Percentiles rank a stretch among this genome's conserved stretches.
These are phyloP conservation scores for Ensete glaucum DNA, from an alignment of 176 grass and related monocot genomes.

Conservation along the genomic window DNA sequence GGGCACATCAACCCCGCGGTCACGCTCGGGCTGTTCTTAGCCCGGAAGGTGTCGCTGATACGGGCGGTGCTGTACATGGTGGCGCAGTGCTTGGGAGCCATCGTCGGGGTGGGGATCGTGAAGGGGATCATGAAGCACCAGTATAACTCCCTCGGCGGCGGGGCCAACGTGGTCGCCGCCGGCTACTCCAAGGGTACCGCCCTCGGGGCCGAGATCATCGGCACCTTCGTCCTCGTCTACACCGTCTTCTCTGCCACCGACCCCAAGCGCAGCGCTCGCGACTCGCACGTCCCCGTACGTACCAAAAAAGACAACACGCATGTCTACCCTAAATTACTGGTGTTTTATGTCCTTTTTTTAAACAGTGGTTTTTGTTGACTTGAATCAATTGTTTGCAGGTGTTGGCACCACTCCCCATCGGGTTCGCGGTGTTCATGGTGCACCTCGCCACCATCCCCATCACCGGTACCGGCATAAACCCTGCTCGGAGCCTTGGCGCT, in stretches of 20 bases:
- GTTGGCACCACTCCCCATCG: constrained; percentile 17
- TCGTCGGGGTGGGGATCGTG: constrained; percentile 15
- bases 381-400: not conserved
- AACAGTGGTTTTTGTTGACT: too few species aligned
- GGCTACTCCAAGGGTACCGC: constrained; percentile 17
- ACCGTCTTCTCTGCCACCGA: constrained; percentile 26
- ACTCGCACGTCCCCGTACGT: constrained; percentile 19
- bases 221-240: constrained; percentile 26
- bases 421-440: constrained; percentile 18
- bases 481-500: constrained; percentile 8
- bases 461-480: constrained; percentile 17
- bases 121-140: constrained; percentile 16
- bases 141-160: constrained; percentile 3
- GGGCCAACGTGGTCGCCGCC: constrained; percentile 3
- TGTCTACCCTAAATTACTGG: too few species aligned
- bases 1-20: constrained; percentile 22
- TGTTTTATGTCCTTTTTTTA: too few species aligned
- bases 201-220: constrained; percentile 24
- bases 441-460: constrained; percentile 19
- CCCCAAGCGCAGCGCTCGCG: constrained; percentile 20
- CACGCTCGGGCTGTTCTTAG: constrained; percentile 16
- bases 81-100: constrained; percentile 19
- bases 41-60: constrained; percentile 15
- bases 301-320: too few species aligned
- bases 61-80: constrained; percentile 10